phyloP scores from a whole-genome alignment of 768 basidiomycete genomes.

The Melanogaster broomeanus region DNA sequence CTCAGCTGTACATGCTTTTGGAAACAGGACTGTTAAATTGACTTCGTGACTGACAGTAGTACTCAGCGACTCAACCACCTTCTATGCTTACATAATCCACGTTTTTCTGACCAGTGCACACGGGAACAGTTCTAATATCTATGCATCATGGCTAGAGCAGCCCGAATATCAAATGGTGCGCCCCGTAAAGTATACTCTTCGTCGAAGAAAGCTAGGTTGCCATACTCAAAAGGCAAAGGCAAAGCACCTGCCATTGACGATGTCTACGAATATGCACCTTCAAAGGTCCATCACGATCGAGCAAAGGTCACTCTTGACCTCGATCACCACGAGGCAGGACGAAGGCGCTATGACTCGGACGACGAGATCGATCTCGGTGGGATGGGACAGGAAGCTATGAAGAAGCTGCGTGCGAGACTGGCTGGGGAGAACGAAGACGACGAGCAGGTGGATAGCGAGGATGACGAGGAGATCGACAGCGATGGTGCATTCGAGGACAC shows the following conservation, averaged over 20 bases:
- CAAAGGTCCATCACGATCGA: slow-evolving; percentile 49
- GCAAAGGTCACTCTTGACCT: slow-evolving; percentile 54
- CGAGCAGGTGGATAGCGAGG: slow-evolving; percentile 58
- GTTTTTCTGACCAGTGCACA: too few relatives aligned
- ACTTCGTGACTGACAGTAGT: not conserved
- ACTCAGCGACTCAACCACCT: slow-evolving; percentile 14
- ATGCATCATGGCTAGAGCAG: slow-evolving; percentile 17
- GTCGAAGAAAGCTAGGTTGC: slow-evolving; percentile 40
- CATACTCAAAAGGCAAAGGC: slow-evolving; percentile 30
- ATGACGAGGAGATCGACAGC: slow-evolving; percentile 86
- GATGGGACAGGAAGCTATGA: slow-evolving; percentile 27
- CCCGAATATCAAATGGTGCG: slow-evolving; percentile 13
- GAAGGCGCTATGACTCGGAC: slow-evolving; percentile 33
- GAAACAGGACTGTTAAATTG: too few relatives aligned
- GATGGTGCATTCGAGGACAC: slow-evolving; percentile 84
- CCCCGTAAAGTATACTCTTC: not conserved
- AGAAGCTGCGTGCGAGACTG: slow-evolving; percentile 45
- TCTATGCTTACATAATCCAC: too few relatives aligned
- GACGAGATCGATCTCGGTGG: slow-evolving; percentile 41
- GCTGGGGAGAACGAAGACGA: slow-evolving; percentile 54
- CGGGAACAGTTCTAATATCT: too few relatives aligned
- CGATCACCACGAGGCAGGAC: slow-evolving; percentile 53
- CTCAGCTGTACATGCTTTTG: not conserved
- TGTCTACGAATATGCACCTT: slow-evolving; percentile 64
- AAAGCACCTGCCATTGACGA: slow-evolving; percentile 43